Conservation (phyloP, 228 moss, liverwort and hornwort species). For the Sphagnum magellanicum region DNA sequence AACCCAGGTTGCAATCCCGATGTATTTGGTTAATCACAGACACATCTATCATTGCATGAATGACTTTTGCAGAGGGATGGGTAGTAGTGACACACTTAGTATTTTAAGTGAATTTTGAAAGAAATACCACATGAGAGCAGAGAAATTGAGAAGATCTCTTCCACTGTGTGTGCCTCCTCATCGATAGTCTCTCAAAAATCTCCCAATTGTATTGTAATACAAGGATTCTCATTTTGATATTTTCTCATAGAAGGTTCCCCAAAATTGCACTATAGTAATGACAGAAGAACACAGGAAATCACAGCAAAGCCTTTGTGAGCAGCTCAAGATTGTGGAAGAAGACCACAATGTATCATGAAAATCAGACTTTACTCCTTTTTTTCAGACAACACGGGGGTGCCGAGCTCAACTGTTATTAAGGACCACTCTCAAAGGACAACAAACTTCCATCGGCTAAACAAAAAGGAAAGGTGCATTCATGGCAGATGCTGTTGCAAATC, state of each 20-base stretch:
- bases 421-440: too few species aligned
- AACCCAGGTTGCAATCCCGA: constrained; percentile 41
- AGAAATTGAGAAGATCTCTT: too few species aligned
- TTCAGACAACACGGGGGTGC: too few species aligned
- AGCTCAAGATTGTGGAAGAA: constrained; percentile 1
- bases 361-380: neutral
- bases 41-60: neutral
- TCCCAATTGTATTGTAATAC: neutral
- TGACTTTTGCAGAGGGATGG: constrained; percentile 13
- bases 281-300: neutral
- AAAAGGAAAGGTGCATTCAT: too few species aligned
- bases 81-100: too few species aligned
- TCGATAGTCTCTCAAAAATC: too few species aligned
- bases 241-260: neutral
- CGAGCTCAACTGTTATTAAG: too few species aligned
- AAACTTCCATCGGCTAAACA: too few species aligned
- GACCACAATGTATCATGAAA: neutral
- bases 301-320: neutral
- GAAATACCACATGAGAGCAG: too few species aligned
- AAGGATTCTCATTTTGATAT: constrained; percentile 1
- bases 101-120: too few species aligned
- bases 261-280: neutral
- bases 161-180: too few species aligned
- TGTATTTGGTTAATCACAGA: constrained; percentile 23
- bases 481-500: too few species aligned